Evolutionary conservation across 2,329 filamentous ascomycete genomes (phyloP), one percentile per base, ranked within the genome.

Genomic region (Graphilbum ipis-grandicollis): DNA sequence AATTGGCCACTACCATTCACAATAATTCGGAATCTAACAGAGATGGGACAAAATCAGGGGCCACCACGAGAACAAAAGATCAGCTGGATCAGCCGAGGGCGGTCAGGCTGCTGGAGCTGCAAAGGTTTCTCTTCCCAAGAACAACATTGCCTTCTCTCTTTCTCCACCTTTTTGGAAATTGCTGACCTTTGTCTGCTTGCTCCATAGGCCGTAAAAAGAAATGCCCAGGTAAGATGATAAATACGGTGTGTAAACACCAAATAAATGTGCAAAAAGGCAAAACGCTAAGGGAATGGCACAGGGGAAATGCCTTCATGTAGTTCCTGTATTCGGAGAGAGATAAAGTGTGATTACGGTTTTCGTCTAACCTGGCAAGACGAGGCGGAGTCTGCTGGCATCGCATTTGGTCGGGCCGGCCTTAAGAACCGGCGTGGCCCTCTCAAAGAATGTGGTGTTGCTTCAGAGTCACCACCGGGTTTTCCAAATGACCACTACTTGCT

Each of bases 41-140:
- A 25, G 3, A 25, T 17, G 13, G 18, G 30, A 23, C 30, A 33
- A 22, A 23, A 25, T 9, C 14, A 23, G 22, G 13, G 25, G 17
- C 28, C 4, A 9, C 14, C 5, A 19, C 23, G 31, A 26, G 14
- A 33, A 4, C 3, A 9, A n/a, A 36, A 19, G 23, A 25, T n/a
- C 5, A 13, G 17, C 3, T 25, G 28, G 8, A 36, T 39, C 28
- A 33, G 37, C 22, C 33, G 37, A 17, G 22, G 32, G 4, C 37
- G 37, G 33, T 32, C 37, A 9, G 37, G 37, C 17, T 39, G 37
- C 29, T 39, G 37, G 37, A 39, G 35, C 23, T 39, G 33, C 30
- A 39, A 39, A 39, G 37, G 37, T 33, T 3, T 19, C 2, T 18
- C 9, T n/a, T n/a, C n/a, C n/a, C n/a, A n/a, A n/a, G n/a, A n/a